Percentiles rank a stretch among this genome's conserved stretches.
Conservation (phyloP, 1,139 yeast species). For the Spathaspora sp. region DNA sequence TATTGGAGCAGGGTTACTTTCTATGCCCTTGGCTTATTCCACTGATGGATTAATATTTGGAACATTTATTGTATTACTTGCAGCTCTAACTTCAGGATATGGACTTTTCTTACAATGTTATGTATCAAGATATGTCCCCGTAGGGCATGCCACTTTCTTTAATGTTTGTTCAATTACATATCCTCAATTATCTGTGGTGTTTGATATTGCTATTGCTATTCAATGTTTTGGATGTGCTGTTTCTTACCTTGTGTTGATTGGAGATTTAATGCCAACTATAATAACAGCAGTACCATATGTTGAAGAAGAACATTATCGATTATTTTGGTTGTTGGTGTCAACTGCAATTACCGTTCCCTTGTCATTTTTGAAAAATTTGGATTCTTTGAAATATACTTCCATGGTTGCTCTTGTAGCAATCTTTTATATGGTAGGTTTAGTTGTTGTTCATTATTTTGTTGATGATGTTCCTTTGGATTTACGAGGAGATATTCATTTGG, state of each 20-base stretch:
- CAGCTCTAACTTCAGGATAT: constrained; percentile 75
- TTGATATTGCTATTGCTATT: constrained; percentile 84
- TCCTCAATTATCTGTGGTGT: constrained; percentile 77
- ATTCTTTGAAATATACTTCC: constrained; percentile 46
- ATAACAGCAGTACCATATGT: constrained; percentile 24
- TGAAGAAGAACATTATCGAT: constrained; percentile 21
- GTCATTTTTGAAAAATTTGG: constrained; percentile 43
- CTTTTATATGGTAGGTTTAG: constrained; percentile 37
- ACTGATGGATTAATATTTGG: constrained; percentile 85
- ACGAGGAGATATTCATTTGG: constrained; percentile 55
- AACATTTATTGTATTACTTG: constrained; percentile 57
- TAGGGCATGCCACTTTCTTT: constrained; percentile 83
- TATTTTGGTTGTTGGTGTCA: constrained; percentile 41
- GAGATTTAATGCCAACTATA: constrained; percentile 48
- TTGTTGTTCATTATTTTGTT: constrained; percentile 32
- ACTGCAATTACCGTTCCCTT: constrained; percentile 40
- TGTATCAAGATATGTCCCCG: constrained; percentile 66
- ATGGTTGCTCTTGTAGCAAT: constrained; percentile 43
- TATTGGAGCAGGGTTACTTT: constrained; percentile 89
- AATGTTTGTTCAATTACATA: constrained; percentile 80
- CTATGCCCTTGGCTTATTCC: constrained; percentile 86
- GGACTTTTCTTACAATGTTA: constrained; percentile 82
- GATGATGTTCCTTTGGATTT: constrained; percentile 46
- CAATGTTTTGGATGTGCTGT: constrained; percentile 65
- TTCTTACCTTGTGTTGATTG: constrained; percentile 45